phyloP scores from a whole-genome alignment of 768 basidiomycete species.

The Lentinula raphanica region DNA sequence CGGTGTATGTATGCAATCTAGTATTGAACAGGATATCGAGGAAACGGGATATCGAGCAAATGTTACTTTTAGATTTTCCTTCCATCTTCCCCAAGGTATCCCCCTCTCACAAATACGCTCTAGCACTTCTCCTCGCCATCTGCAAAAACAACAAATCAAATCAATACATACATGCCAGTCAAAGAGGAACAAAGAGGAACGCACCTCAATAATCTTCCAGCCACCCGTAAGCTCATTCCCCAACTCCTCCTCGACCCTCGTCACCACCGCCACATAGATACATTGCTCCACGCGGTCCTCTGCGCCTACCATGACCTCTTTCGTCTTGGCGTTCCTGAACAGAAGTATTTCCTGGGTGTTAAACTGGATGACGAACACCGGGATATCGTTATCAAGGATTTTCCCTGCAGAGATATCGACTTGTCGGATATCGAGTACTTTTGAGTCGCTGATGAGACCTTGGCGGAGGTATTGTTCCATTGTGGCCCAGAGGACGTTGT shows the following conservation, averaged over 20 bases:
- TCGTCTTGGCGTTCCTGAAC: constrained; percentile 85
- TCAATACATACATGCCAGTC: constrained; percentile 23
- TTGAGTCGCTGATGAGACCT: constrained; percentile 88
- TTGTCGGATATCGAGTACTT: constrained; percentile 93
- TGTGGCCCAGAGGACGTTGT: constrained; percentile 97
- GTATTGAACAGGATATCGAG: too few relatives aligned
- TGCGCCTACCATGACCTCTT: constrained; percentile 82
- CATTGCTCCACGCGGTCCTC: constrained; percentile 92
- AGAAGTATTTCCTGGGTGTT: constrained; percentile 89
- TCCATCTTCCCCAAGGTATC: too few relatives aligned
- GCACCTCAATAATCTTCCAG: constrained; percentile 96
- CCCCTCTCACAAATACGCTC: constrained; percentile 22
- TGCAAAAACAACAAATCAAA: constrained; percentile 6
- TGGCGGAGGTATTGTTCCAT: constrained; percentile 92
- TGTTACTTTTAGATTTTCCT: too few relatives aligned
- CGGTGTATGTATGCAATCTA: too few relatives aligned
- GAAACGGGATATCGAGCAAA: too few relatives aligned
- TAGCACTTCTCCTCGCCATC: constrained; percentile 26
- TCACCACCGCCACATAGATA: constrained; percentile 87
- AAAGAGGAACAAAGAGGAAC: constrained; percentile 14
- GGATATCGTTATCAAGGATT: constrained; percentile 83
- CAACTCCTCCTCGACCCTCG: constrained; percentile 81
- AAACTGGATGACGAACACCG: constrained; percentile 89
- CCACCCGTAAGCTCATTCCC: constrained; percentile 92
- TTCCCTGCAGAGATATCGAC: constrained; percentile 91